Evolutionary conservation across 306 rosid genomes (phyloP).

Genomic region (Carpinus viminea): DNA sequence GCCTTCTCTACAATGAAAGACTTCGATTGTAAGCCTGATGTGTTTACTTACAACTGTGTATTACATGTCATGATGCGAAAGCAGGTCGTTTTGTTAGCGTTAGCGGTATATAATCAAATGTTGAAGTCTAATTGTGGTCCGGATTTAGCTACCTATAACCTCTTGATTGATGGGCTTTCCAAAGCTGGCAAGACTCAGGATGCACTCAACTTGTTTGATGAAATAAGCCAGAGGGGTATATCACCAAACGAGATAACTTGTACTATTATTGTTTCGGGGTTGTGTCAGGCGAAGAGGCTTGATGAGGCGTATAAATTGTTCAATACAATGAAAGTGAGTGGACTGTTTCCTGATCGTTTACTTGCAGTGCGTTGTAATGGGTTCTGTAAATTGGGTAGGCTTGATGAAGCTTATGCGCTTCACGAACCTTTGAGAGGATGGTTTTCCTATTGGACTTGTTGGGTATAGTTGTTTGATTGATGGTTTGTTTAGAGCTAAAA

Average conservation of each 20-base stretch:
- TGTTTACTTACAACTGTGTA: conserved; percentile 48
- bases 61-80: conserved; percentile 42
- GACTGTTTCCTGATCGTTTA: conserved; percentile 35
- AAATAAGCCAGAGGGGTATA: conserved; percentile 49
- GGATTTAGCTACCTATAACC: conserved; percentile 36
- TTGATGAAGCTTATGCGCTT: conserved; percentile 57
- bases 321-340: conserved; percentile 45
- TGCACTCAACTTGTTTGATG: conserved; percentile 57
- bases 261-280: conserved; percentile 46
- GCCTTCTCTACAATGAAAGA: conserved; percentile 53
- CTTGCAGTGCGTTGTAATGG: conserved; percentile 61
- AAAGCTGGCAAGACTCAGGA: conserved; percentile 45
- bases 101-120: conserved; percentile 63
- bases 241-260: conserved; percentile 38
- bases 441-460: conserved; percentile 31
- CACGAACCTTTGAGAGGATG: conserved; percentile 39
- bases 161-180: conserved; percentile 61
- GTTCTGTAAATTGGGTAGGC: conserved; percentile 62
- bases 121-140: conserved; percentile 53
- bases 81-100: conserved; percentile 46
- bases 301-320: conserved; percentile 57
- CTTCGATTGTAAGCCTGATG: conserved; percentile 51
- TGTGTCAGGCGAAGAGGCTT: conserved; percentile 50
- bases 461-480: conserved; percentile 66
- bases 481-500: conserved; percentile 59